These are phyloP conservation scores for Nicotiana undulata DNA, from an alignment of 257 asterid species.

Conservation along the genomic window DNA sequence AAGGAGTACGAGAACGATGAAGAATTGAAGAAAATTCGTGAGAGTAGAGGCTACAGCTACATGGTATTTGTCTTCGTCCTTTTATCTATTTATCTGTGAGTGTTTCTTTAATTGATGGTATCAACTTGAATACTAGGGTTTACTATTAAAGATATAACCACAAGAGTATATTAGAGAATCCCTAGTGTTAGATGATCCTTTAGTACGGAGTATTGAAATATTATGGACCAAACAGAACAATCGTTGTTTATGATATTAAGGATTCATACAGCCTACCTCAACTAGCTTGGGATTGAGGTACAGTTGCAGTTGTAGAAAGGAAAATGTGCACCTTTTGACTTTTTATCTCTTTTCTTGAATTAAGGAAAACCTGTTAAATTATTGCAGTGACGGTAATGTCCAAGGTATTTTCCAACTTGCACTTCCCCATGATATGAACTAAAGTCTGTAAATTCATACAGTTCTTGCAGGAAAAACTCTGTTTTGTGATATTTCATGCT, in stretches of 20 bases:
- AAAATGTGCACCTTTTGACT: not conserved
- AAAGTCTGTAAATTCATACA: not conserved
- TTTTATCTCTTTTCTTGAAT: not conserved
- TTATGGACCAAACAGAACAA: too few species aligned
- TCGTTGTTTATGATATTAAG: too few species aligned
- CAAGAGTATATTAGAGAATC: too few species aligned
- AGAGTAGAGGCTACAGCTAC: slow-evolving; percentile 61
- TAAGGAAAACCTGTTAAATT: not conserved
- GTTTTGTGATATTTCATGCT: not conserved
- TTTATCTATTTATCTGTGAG: not conserved
- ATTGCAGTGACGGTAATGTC: not conserved
- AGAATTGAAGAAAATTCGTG: slow-evolving; percentile 53
- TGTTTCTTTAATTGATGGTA: not conserved
- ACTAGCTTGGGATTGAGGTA: too few species aligned
- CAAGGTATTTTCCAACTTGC: not conserved
- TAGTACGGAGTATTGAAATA: too few species aligned
- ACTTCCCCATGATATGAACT: not conserved
- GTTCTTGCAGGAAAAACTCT: not conserved
- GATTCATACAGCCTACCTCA: too few species aligned
- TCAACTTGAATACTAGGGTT: too few species aligned
- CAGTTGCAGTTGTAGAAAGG: not conserved
- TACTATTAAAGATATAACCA: too few species aligned
- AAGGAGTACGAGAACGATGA: slow-evolving; percentile 49
- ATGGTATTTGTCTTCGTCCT: slow-evolving; percentile 30
- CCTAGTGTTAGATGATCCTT: too few species aligned